These are phyloP conservation scores for Vicia villosa DNA, from an alignment of 306 rosid species.

Conservation along the genomic window DNA sequence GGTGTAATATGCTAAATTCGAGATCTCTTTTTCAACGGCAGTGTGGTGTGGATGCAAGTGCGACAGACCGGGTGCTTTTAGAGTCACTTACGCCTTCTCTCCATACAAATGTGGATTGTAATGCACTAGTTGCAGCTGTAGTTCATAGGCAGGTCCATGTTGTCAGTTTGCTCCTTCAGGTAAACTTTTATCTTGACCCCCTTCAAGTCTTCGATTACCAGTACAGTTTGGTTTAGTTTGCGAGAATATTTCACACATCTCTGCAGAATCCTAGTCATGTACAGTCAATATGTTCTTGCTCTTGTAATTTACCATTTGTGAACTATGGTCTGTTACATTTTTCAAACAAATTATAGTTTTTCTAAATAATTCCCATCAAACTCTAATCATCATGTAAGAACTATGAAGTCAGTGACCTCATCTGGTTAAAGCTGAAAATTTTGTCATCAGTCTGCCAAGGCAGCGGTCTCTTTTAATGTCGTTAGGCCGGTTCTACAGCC, in stretches of 20 bases:
- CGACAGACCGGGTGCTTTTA: conserved; percentile 67
- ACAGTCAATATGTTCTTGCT: conserved; percentile 18
- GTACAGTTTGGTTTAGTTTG: conserved; percentile 9
- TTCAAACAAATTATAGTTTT: not conserved
- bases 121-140: conserved; percentile 83
- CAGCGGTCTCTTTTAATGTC: not conserved
- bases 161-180: conserved; percentile 78
- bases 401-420: not conserved
- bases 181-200: conserved; percentile 38
- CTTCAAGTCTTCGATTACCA: conserved; percentile 27
- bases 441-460: not conserved
- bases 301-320: conserved; percentile 1
- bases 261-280: conserved; percentile 9
- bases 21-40: conserved; percentile 44
- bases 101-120: conserved; percentile 80
- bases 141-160: conserved; percentile 81
- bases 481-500: not conserved
- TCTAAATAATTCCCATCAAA: conserved; percentile 31
- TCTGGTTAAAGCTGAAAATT: not conserved
- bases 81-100: conserved; percentile 88
- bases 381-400: not conserved
- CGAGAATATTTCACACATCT: conserved; percentile 15
- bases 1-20: conserved; percentile 27
- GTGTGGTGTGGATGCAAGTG: conserved; percentile 78
- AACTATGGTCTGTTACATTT: conserved; percentile 16